Evolutionary conservation across 2,329 filamentous ascomycete species (phyloP).

Genomic region (Colletotrichum orchidophilum): DNA sequence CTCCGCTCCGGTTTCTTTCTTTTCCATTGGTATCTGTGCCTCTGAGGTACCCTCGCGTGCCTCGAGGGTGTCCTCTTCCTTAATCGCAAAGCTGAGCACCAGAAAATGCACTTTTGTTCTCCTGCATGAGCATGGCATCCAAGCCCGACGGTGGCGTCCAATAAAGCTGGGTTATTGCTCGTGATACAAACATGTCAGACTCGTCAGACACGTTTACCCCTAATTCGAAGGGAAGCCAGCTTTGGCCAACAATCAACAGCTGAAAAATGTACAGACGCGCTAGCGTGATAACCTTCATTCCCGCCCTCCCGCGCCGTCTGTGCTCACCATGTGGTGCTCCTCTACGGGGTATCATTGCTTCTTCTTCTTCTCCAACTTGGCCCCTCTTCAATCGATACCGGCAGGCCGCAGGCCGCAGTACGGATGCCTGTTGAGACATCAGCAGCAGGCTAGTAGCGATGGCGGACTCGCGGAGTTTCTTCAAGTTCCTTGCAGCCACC

Average conservation of each 20-base stretch:
- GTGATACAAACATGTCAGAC: not conserved
- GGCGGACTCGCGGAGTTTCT: not conserved
- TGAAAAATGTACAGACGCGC: not conserved
- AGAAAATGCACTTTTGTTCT: not conserved
- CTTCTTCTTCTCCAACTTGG: not conserved
- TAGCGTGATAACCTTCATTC: not conserved
- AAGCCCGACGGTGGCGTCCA: not conserved
- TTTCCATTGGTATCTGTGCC: not conserved
- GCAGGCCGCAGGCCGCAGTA: too few relatives aligned
- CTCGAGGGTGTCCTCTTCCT: not conserved
- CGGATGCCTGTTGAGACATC: too few relatives aligned
- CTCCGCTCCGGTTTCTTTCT: not conserved
- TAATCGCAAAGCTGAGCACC: not conserved
- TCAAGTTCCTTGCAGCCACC: not conserved
- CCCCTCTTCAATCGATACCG: not conserved
- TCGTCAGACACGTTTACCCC: not conserved
- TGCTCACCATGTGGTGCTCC: not conserved
- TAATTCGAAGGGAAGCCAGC: not conserved
- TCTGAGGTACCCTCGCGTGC: not conserved
- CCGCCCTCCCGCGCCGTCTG: not conserved
- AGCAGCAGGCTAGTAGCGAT: not conserved
- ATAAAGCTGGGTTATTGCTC: not conserved
- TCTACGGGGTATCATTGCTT: conserved; percentile 1
- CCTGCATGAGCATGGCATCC: not conserved
- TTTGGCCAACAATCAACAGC: not conserved